Evolutionary conservation across 2,329 filamentous ascomycete species (phyloP).

Genomic region (Sporothrix dimorphospora): DNA sequence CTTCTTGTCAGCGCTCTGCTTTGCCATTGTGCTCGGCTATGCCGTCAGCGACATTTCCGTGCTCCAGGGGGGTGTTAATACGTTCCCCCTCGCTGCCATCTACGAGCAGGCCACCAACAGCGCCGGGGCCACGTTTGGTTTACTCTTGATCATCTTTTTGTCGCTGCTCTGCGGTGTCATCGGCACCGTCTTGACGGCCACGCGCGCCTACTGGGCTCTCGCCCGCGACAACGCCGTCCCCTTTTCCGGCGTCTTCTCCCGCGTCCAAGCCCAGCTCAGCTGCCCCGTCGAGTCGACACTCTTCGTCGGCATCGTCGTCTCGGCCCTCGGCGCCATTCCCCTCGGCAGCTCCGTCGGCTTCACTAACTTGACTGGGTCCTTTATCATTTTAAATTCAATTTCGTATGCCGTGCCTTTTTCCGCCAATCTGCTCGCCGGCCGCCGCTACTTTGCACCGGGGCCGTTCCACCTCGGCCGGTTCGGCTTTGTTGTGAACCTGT

Average conservation of each 20-base stretch:
- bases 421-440: slow-evolving; percentile 57
- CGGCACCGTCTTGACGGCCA: slow-evolving; percentile 55
- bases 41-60: slow-evolving; percentile 58
- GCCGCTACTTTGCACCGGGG: slow-evolving; percentile 55
- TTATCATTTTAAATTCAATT: slow-evolving; percentile 58
- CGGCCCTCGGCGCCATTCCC: slow-evolving; percentile 59
- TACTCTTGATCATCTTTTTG: slow-evolving; percentile 60
- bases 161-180: slow-evolving; percentile 51
- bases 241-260: slow-evolving; percentile 55
- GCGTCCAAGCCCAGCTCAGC: slow-evolving; percentile 56
- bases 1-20: slow-evolving; percentile 54
- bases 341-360: slow-evolving; percentile 59
- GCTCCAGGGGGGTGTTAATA: slow-evolving; percentile 54
- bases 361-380: slow-evolving; percentile 60
- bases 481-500: slow-evolving; percentile 54
- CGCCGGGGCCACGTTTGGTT: slow-evolving; percentile 56
- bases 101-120: slow-evolving; percentile 60
- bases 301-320: slow-evolving; percentile 56
- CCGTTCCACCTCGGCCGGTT: slow-evolving; percentile 57
- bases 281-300: slow-evolving; percentile 63
- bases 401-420: slow-evolving; percentile 55
- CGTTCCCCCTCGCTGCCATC: slow-evolving; percentile 65
- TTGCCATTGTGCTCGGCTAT: slow-evolving; percentile 57
- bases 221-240: slow-evolving; percentile 65
- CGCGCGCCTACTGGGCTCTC: slow-evolving; percentile 53